Conservation (phyloP, 352 stramenopile genomes). For the Pythium apleroticum region DNA sequence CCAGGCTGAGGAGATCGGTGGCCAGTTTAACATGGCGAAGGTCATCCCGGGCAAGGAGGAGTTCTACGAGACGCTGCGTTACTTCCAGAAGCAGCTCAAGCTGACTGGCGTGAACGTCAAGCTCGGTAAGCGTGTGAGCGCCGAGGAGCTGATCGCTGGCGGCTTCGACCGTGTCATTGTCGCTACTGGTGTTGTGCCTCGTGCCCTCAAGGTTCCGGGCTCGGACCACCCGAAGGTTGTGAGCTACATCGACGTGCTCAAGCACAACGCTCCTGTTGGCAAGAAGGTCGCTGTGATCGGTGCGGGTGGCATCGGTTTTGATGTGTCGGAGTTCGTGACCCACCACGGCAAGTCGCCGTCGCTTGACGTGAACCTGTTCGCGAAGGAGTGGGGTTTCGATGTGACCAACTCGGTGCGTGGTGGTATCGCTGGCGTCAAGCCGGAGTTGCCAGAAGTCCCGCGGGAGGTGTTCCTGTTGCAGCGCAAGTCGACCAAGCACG, state of each 20-base stretch:
- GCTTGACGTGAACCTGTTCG: slow-evolving; percentile 83
- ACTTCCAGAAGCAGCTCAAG: slow-evolving; percentile 92
- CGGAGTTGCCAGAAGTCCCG: slow-evolving; percentile 35
- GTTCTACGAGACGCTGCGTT: slow-evolving; percentile 97
- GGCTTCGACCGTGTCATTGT: slow-evolving; percentile 94
- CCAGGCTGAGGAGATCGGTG: slow-evolving; percentile 79
- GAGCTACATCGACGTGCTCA: slow-evolving; percentile 96
- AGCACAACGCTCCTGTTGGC: slow-evolving; percentile 86
- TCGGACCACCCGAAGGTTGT: slow-evolving; percentile 89
- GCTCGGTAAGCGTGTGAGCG: slow-evolving; percentile 53
- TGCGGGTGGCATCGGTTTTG: slow-evolving; percentile 97
- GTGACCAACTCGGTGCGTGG: slow-evolving; percentile 75
- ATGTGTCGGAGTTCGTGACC: slow-evolving; percentile 95
- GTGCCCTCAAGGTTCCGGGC: slow-evolving; percentile 87
- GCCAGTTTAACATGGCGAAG: slow-evolving; percentile 98
- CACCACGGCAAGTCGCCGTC: slow-evolving; percentile 72
- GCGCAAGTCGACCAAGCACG: slow-evolving; percentile 93
- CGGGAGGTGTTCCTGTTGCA: slow-evolving; percentile 95
- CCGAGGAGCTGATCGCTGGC: slow-evolving; percentile 45
- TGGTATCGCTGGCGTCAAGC: slow-evolving; percentile 68
- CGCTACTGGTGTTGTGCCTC: slow-evolving; percentile 93
- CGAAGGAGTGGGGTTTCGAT: slow-evolving; percentile 95
- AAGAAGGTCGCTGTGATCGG: slow-evolving; percentile 95
- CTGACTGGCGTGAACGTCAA: slow-evolving; percentile 83
- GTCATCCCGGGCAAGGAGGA: slow-evolving; percentile 96